phyloP scores from a whole-genome alignment of 2,329 filamentous ascomycete genomes.

The Diaporthe sp. region DNA sequence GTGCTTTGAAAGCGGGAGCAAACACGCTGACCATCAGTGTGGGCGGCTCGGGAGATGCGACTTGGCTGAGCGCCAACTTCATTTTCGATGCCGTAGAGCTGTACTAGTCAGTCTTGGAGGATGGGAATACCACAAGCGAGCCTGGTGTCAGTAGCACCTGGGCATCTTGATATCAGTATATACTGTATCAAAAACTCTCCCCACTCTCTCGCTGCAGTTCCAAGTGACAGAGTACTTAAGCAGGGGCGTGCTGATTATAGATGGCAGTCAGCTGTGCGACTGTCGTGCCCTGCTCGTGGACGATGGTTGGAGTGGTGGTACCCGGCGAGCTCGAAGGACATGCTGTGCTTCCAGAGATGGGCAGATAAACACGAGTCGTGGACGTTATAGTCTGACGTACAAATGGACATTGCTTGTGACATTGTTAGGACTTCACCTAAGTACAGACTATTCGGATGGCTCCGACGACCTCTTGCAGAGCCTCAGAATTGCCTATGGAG shows the following conservation, averaged over 20 bases:
- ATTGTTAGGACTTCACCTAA: background rate
- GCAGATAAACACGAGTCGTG: background rate
- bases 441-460: background rate
- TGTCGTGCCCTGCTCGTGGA: background rate
- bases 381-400: background rate
- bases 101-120: background rate
- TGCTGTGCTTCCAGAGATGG: background rate
- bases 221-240: background rate
- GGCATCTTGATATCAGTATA: background rate
- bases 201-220: background rate
- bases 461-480: background rate
- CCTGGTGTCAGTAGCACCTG: background rate
- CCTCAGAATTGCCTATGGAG: background rate
- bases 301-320: background rate
- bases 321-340: background rate
- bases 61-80: constrained; percentile 41
- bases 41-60: constrained; percentile 12
- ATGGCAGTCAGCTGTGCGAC: background rate
- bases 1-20: constrained; percentile 62
- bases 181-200: background rate
- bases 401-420: background rate
- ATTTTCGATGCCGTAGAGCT: constrained; percentile 51
- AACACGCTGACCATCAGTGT: constrained; percentile 67
- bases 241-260: no score
- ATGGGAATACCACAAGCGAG: background rate